Conservation (phyloP, 2,329 filamentous ascomycete genomes). For the Exutisphaerella laricina region DNA sequence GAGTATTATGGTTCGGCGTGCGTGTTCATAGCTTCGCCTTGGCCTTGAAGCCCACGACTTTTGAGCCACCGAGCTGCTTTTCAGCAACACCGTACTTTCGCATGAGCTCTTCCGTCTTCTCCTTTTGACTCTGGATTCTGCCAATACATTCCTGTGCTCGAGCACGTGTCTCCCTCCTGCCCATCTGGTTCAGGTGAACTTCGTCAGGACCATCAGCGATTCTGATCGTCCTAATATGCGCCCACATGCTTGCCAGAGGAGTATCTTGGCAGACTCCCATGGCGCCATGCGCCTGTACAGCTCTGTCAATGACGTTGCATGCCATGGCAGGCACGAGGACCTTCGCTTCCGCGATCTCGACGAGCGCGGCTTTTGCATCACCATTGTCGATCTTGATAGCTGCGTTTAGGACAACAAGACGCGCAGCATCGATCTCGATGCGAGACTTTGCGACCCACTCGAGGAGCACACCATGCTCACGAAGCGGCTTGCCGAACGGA, state of each 20-base stretch:
- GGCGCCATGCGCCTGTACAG: slow-evolving; percentile 86
- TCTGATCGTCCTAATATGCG: slow-evolving; percentile 33
- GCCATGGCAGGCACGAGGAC: slow-evolving; percentile 81
- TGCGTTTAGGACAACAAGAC: slow-evolving; percentile 85
- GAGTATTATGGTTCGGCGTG: too few species aligned
- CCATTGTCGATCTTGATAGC: slow-evolving; percentile 88
- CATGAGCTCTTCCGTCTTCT: slow-evolving; percentile 61
- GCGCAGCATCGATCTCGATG: slow-evolving; percentile 87
- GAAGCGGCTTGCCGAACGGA: slow-evolving; percentile 80
- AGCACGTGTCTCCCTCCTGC: slow-evolving; percentile 70
- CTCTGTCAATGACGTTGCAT: slow-evolving; percentile 84
- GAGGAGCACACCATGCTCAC: slow-evolving; percentile 86
- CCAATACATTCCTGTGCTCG: slow-evolving; percentile 44
- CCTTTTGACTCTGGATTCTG: slow-evolving; percentile 59
- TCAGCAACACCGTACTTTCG: slow-evolving; percentile 50
- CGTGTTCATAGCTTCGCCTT: slow-evolving; percentile 41
- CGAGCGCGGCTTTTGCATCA: slow-evolving; percentile 80
- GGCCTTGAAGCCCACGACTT: slow-evolving; percentile 21
- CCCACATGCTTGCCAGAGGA: slow-evolving; percentile 62
- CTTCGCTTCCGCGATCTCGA: slow-evolving; percentile 93
- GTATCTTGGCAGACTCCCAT: slow-evolving; percentile 93
- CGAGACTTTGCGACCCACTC: slow-evolving; percentile 91
- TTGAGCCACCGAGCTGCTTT: slow-evolving; percentile 38
- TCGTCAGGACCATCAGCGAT: slow-evolving; percentile 81
- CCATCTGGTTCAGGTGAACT: slow-evolving; percentile 81